phyloP scores from a whole-genome alignment of 345 rosid species.

The Iberis pinnata region DNA sequence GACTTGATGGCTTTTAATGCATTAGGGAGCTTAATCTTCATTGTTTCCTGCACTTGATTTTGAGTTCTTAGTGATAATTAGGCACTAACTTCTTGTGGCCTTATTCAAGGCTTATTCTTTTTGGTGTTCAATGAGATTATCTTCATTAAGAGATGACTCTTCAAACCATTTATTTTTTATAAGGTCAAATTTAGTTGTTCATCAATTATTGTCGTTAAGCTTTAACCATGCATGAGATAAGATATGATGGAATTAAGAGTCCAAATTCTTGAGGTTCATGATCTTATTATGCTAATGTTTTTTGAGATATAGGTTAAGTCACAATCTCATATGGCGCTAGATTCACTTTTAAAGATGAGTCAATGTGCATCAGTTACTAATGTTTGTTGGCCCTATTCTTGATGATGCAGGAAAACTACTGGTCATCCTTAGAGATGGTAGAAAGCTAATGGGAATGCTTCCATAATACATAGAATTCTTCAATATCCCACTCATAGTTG shows the following conservation, averaged over 20 bases:
- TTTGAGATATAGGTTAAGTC: no score
- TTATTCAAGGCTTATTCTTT: neutral
- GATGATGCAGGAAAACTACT: conserved; percentile 71
- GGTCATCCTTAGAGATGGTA: conserved; percentile 84
- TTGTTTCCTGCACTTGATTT: neutral
- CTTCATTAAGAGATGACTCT: neutral
- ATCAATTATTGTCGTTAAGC: neutral
- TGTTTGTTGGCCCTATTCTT: conserved; percentile 6
- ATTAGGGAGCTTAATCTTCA: no score
- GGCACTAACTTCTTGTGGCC: neutral
- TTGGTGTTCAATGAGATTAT: neutral
- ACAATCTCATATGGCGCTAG: neutral
- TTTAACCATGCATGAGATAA: neutral
- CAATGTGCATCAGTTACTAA: neutral
- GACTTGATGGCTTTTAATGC: no score
- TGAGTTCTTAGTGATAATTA: neutral
- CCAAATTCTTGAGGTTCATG: no score
- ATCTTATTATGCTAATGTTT: no score
- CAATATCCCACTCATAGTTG: conserved; percentile 69
- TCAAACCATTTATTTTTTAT: neutral
- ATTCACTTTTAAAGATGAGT: neutral
- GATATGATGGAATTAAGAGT: neutral
- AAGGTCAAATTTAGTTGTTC: neutral
- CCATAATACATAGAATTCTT: no score
- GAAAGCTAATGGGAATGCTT: conserved; percentile 84